These are phyloP conservation scores for Fusarium irregulare DNA, from an alignment of 2,329 filamentous ascomycete genomes.

Conservation along the genomic window DNA sequence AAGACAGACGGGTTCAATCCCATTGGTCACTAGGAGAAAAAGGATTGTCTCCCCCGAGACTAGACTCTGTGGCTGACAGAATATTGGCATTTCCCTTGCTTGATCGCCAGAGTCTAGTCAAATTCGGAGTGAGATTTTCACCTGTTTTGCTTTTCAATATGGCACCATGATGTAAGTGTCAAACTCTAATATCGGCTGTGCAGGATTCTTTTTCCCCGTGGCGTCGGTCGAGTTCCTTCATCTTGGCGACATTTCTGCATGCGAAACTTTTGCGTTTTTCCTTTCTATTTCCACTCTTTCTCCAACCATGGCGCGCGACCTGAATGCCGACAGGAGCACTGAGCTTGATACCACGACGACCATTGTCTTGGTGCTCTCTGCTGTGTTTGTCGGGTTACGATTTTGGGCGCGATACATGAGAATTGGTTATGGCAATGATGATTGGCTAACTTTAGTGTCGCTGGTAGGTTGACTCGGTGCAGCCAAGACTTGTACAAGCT, in stretches of 20 bases:
- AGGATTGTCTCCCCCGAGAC: background rate
- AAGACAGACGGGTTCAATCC: background rate
- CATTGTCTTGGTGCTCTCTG: slow-evolving; percentile 4
- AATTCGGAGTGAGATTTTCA: background rate
- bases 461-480: slow-evolving; percentile 1
- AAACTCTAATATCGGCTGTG: background rate
- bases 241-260: background rate
- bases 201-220: background rate
- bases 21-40: background rate
- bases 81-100: background rate
- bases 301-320: background rate
- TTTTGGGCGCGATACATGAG: slow-evolving; percentile 25
- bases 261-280: background rate
- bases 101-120: background rate
- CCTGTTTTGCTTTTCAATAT: background rate
- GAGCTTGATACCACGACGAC: slow-evolving; percentile 24
- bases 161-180: background rate
- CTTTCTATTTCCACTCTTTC: background rate
- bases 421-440: slow-evolving; percentile 17
- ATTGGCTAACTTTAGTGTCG: slow-evolving; percentile 25
- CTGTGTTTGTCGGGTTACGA: slow-evolving; percentile 12
- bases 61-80: no score
- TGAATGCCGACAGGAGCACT: slow-evolving; percentile 1
- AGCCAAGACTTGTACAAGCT: background rate
- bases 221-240: background rate